Conservation (phyloP, 805 yeast species). For the Kluyveromyces wickerhamii region DNA sequence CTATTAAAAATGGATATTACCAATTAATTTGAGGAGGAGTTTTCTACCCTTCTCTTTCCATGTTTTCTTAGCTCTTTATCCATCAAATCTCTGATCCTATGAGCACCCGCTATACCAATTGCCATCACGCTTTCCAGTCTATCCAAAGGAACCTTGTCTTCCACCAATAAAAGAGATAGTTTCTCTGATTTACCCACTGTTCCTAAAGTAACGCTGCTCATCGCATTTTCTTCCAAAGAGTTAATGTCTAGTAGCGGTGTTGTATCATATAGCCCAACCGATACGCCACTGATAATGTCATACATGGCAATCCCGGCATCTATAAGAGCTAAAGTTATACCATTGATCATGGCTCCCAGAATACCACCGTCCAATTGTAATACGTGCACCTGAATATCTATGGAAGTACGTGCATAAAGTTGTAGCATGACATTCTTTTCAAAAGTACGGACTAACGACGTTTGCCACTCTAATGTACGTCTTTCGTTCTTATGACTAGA, state of each 20-base stretch:
- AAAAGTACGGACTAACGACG: conserved; percentile 61
- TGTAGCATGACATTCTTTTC: conserved; percentile 65
- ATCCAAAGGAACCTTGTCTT: conserved; percentile 80
- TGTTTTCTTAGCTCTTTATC: conserved; percentile 74
- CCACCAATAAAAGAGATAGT: conserved; percentile 66
- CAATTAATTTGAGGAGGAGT: conserved; percentile 21
- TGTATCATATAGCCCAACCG: conserved; percentile 72
- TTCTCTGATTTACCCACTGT: conserved; percentile 77
- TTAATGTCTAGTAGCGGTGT: conserved; percentile 79
- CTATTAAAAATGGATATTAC: no score
- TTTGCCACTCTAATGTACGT: conserved; percentile 57
- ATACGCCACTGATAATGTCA: conserved; percentile 76
- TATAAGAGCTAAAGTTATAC: conserved; percentile 79
- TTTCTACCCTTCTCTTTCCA: conserved; percentile 51
- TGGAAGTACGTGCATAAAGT: conserved; percentile 74
- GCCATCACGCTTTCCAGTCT: conserved; percentile 66
- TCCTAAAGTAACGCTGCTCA: conserved; percentile 76
- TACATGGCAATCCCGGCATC: conserved; percentile 95
- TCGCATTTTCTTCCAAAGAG: conserved; percentile 72
- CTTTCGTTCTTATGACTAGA: conserved; percentile 56
- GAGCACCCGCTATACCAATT: conserved; percentile 82
- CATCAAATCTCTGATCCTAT: conserved; percentile 74
- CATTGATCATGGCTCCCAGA: conserved; percentile 69
- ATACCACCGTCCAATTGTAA: conserved; percentile 88
- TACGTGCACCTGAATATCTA: conserved; percentile 68